Evolutionary conservation across 768 basidiomycete species (phyloP).

Genomic region (Boletus rufocinnamomeus): DNA sequence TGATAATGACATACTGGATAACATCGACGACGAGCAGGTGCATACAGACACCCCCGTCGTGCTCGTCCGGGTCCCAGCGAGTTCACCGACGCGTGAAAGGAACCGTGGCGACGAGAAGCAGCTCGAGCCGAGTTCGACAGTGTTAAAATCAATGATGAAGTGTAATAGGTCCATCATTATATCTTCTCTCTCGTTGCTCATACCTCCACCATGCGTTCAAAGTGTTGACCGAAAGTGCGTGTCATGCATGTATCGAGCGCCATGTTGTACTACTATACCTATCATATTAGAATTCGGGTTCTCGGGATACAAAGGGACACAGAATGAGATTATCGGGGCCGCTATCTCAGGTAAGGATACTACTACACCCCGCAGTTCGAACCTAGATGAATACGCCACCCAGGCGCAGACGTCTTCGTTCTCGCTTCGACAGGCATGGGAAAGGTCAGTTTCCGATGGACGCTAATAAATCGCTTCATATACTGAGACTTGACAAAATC

Average conservation of each 20-base stretch:
- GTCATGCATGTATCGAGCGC: not conserved
- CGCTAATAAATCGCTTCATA: too few species aligned
- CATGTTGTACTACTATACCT: not conserved
- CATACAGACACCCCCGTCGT: constrained; percentile 11
- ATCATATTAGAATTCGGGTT: constrained; percentile 66
- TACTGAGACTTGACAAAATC: too few species aligned
- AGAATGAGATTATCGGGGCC: constrained; percentile 26
- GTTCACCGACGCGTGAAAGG: constrained; percentile 7
- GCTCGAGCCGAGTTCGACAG: too few species aligned
- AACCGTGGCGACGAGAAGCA: constrained; percentile 4
- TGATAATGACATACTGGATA: constrained; percentile 26
- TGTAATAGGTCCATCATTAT: constrained; percentile 20
- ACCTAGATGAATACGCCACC: too few species aligned
- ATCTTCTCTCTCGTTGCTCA: not conserved
- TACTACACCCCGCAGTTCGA: too few species aligned
- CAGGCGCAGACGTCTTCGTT: too few species aligned
- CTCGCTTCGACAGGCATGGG: too few species aligned
- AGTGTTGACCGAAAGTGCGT: constrained; percentile 29
- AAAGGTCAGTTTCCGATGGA: too few species aligned
- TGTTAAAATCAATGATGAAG: not conserved
- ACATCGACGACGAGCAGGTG: constrained; percentile 23
- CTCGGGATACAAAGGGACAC: constrained; percentile 69
- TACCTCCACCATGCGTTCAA: constrained; percentile 9
- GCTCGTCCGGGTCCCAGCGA: constrained; percentile 24
- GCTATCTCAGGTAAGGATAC: too few species aligned